A percentile compares a stretch with the other conserved stretches of the same genome.
Evolutionary conservation across 2,329 filamentous ascomycete species (phyloP).

Genomic region (Graphilbum fragrans): DNA sequence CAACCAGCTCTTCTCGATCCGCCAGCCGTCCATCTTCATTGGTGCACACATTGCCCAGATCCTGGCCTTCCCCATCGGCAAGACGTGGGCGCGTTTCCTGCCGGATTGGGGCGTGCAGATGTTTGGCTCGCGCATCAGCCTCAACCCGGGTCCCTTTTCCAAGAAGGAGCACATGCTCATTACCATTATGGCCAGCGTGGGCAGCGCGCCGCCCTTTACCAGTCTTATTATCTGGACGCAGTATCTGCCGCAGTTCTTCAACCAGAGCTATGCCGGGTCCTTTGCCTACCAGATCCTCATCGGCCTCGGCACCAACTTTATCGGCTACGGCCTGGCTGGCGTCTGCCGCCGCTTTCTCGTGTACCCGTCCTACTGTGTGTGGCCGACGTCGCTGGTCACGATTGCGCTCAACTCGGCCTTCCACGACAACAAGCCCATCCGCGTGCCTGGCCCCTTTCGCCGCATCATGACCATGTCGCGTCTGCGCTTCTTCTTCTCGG

Average conservation of each 20-base stretch:
- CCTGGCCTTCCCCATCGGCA: slow-evolving; percentile 41
- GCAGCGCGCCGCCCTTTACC: slow-evolving; percentile 28
- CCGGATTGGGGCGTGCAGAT: slow-evolving; percentile 37
- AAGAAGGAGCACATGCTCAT: slow-evolving; percentile 50
- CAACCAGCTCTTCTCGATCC: slow-evolving; percentile 47
- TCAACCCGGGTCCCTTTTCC: slow-evolving; percentile 45
- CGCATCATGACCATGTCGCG: background rate
- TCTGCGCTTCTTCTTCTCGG: slow-evolving; percentile 28
- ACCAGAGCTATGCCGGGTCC: slow-evolving; percentile 25
- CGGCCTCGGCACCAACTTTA: slow-evolving; percentile 37
- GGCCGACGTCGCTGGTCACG: slow-evolving; percentile 34
- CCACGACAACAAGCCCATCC: slow-evolving; percentile 26
- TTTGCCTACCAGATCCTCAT: slow-evolving; percentile 40
- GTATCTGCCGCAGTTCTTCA: slow-evolving; percentile 19
- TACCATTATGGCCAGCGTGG: slow-evolving; percentile 48
- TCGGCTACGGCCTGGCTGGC: slow-evolving; percentile 44
- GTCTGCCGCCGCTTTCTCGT: slow-evolving; percentile 36
- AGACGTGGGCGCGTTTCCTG: slow-evolving; percentile 35
- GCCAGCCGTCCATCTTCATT: slow-evolving; percentile 41
- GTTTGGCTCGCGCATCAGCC: slow-evolving; percentile 31
- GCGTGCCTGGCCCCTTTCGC: slow-evolving; percentile 20
- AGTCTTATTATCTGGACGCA: slow-evolving; percentile 33
- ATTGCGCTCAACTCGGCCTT: slow-evolving; percentile 35
- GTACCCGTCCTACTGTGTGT: slow-evolving; percentile 37
- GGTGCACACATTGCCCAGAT: slow-evolving; percentile 44